A percentile compares a stretch with the other conserved stretches of the same genome.
These are phyloP conservation scores for Iberis amara DNA, from an alignment of 441 rosid species.

Conservation along the genomic window DNA sequence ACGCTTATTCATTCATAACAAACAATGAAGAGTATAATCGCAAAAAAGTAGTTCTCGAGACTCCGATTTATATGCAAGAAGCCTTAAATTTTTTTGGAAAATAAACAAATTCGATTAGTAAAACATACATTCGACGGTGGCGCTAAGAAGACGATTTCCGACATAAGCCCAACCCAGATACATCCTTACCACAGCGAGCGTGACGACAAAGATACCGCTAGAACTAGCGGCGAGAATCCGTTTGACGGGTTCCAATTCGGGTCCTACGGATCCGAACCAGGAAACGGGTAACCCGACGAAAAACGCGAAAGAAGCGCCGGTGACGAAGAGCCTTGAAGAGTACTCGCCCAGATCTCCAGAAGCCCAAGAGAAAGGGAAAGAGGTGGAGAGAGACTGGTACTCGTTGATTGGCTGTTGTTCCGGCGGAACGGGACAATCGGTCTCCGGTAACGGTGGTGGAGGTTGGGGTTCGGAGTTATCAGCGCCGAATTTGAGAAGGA, in stretches of 20 bases:
- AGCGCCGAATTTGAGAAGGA: conserved; percentile 39
- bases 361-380: conserved; percentile 87
- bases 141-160: conserved; percentile 88
- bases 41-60: background rate
- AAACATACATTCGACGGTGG: conserved; percentile 75
- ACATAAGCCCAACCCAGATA: conserved; percentile 97
- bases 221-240: conserved; percentile 52
- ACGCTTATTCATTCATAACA: background rate
- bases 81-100: no score
- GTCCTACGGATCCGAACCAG: conserved; percentile 71
- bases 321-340: conserved; percentile 50
- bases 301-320: conserved; percentile 69
- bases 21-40: background rate
- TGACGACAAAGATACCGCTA: conserved; percentile 72
- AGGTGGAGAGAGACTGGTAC: conserved; percentile 65
- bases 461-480: conserved; percentile 51
- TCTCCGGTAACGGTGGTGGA: conserved; percentile 39
- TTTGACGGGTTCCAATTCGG: conserved; percentile 55
- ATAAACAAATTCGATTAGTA: background rate
- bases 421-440: conserved; percentile 75
- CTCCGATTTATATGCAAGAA: background rate
- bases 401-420: conserved; percentile 84
- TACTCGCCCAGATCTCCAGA: conserved; percentile 49
- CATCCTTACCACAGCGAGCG: conserved; percentile 80
- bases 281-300: conserved; percentile 73